phyloP scores from a whole-genome alignment of 306 rosid species.

The Trifolium subterraneum region DNA sequence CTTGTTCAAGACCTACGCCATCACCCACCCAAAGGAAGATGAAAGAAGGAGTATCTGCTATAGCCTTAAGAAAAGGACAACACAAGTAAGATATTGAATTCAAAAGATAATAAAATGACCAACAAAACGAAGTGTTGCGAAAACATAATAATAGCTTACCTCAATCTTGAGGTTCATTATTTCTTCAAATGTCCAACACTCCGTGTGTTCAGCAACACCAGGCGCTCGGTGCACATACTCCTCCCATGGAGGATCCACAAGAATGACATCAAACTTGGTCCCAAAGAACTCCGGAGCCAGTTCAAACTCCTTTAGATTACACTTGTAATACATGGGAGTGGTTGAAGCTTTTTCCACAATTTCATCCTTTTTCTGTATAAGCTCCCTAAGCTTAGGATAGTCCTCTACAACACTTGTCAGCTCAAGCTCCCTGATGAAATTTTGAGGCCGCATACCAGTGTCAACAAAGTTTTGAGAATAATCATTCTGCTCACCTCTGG shows the following conservation, averaged over 20 bases:
- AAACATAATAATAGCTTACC: slow-evolving; percentile 57
- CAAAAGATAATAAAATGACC: slow-evolving; percentile 11
- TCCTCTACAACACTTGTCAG: slow-evolving; percentile 97
- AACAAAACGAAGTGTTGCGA: background rate
- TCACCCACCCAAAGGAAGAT: slow-evolving; percentile 99
- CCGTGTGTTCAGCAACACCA: slow-evolving; percentile 97
- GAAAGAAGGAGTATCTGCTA: slow-evolving; percentile 98
- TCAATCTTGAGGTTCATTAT: slow-evolving; percentile 98
- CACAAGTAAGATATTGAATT: slow-evolving; percentile 43
- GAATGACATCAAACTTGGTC: slow-evolving; percentile 97
- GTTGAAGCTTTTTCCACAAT: slow-evolving; percentile 85
- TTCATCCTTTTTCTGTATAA: slow-evolving; percentile 98
- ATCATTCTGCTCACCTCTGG: slow-evolving; percentile 99
- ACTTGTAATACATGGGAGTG: slow-evolving; percentile 80
- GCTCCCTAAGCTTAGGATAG: slow-evolving; percentile 98
- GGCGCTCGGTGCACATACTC: slow-evolving; percentile 99
- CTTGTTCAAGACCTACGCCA: slow-evolving; percentile 98
- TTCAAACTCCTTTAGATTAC: slow-evolving; percentile 90
- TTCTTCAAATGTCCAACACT: slow-evolving; percentile 98
- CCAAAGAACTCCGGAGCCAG: slow-evolving; percentile 94
- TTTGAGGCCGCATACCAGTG: slow-evolving; percentile 98
- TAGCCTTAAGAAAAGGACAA: slow-evolving; percentile 62
- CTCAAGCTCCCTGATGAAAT: slow-evolving; percentile 97
- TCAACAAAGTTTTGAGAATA: slow-evolving; percentile 98
- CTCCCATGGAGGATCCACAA: slow-evolving; percentile 99